Percentiles rank a stretch among this genome's conserved stretches.
Conservation (phyloP, 768 basidiomycete species). For the Termitomyces eurrhizus region DNA sequence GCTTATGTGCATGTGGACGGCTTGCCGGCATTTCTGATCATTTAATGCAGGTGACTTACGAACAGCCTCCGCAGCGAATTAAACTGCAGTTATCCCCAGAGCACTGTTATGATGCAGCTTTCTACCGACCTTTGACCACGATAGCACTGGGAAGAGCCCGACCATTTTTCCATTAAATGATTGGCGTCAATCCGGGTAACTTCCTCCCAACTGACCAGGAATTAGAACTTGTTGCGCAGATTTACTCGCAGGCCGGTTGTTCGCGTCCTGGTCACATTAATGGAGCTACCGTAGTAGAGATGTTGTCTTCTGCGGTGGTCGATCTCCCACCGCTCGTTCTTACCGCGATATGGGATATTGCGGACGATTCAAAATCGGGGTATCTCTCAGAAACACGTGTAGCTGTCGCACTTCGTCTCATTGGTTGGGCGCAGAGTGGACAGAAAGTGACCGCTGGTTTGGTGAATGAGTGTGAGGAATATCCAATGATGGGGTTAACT, state of each 20-base stretch:
- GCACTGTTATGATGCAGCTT: not conserved
- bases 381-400: constrained; percentile 52
- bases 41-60: not conserved
- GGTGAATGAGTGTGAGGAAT: constrained; percentile 41
- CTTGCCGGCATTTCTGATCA: not conserved
- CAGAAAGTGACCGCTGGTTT: constrained; percentile 36
- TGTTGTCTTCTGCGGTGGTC: constrained; percentile 44
- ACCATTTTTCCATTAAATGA: not conserved
- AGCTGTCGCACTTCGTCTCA: constrained; percentile 55
- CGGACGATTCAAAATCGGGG: constrained; percentile 56
- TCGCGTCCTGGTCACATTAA: constrained; percentile 21
- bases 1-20: not conserved
- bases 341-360: constrained; percentile 60
- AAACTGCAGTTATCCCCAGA: not conserved
- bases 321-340: constrained; percentile 50
- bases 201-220: constrained; percentile 27
- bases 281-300: constrained; percentile 48
- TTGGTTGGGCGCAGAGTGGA: constrained; percentile 63
- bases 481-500: not conserved
- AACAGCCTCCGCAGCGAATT: not conserved
- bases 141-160: not conserved
- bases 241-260: constrained; percentile 24
- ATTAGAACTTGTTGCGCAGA: constrained; percentile 22
- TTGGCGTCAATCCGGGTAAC: not conserved
- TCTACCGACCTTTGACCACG: not conserved